These are phyloP conservation scores for Ensete glaucum DNA, from an alignment of 176 grass and related monocot species.

Conservation along the genomic window DNA sequence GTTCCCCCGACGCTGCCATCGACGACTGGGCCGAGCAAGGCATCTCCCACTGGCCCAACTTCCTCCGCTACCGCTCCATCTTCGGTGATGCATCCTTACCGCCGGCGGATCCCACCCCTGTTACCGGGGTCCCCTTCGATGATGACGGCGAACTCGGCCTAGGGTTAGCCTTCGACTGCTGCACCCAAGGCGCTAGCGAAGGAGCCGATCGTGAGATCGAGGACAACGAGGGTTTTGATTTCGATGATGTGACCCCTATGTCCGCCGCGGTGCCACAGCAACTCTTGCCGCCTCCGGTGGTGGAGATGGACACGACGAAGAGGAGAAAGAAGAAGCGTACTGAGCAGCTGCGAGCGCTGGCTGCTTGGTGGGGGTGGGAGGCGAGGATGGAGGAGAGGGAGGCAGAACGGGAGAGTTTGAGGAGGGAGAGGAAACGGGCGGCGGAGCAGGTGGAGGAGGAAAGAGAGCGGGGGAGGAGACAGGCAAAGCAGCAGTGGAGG, in stretches of 20 bases:
- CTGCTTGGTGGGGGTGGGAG: background rate
- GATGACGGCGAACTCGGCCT: background rate
- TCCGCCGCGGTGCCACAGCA: background rate
- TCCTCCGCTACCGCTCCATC: conserved; percentile 17
- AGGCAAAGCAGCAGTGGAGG: background rate
- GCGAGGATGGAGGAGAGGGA: conserved; percentile 1
- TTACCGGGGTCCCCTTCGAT: background rate
- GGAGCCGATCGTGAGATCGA: background rate
- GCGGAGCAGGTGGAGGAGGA: background rate
- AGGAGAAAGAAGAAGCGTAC: background rate
- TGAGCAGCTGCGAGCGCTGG: background rate
- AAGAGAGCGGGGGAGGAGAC: background rate
- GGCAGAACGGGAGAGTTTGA: background rate
- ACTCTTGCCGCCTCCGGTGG: background rate
- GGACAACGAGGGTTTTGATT: conserved; percentile 13
- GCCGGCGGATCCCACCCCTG: background rate
- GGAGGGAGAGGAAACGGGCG: background rate
- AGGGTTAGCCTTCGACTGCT: background rate
- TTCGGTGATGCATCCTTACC: conserved; percentile 14
- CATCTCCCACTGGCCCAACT: conserved; percentile 20
- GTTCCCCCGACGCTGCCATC: background rate
- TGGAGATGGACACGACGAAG: background rate
- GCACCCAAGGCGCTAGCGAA: background rate
- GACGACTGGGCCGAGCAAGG: conserved; percentile 1
- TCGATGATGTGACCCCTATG: background rate